Base-by-base conservation (phyloP, 192 early-diverging fungal species). In the Coemansia sp. region DNA sequence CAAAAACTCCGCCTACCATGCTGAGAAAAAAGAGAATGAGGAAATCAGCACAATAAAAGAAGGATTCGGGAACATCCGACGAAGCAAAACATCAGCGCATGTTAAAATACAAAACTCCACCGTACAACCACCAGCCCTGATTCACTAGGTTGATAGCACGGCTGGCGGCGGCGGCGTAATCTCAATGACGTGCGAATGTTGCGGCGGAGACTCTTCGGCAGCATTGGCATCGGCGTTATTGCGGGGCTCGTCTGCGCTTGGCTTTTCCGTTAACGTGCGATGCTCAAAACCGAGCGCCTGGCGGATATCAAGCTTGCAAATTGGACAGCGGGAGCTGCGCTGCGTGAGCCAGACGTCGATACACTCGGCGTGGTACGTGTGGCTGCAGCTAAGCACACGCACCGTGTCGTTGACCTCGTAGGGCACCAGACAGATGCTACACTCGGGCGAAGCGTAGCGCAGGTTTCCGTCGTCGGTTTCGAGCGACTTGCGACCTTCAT, bases 291-390 rank as follows among this genome's bases (percentile, higher is more conserved):
- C 74, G 37, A 78, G 39, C 11, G 69, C 57, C 12, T 58, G 4
- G 3, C 67, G 64, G 5, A 41, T 42, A 27, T 79, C 70, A 9
- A 53, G 30, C 38, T 79, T 79, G 38, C 76, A 79, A 40, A 72
- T 73, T 5, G 76, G 76, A 30, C 76, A 79, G 11, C 63, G 44
- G 1, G 67, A 46, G 40, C 67, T 70, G 9, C 70, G 63, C 59
- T 67, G 30, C 11, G 62, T 73, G 3, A 79, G 60, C 76, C 76
- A 81, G 37, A 61, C 75, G 53, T 89, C 88, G 38, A 90, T 73
- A 58, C 88, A 90, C 9, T 72, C 72, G 11, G 54, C 55, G 61
- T 90, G 88, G 61, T 82, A 90, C 24, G 67, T 67, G 56, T 90
- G 88, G 9, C 57, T 62, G 53, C 88, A 90, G 22, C 75, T 45